Evolutionary conservation across 2,329 filamentous ascomycete species (phyloP), one percentile per base, ranked within the genome.

Genomic region (Penicillium sp.): DNA sequence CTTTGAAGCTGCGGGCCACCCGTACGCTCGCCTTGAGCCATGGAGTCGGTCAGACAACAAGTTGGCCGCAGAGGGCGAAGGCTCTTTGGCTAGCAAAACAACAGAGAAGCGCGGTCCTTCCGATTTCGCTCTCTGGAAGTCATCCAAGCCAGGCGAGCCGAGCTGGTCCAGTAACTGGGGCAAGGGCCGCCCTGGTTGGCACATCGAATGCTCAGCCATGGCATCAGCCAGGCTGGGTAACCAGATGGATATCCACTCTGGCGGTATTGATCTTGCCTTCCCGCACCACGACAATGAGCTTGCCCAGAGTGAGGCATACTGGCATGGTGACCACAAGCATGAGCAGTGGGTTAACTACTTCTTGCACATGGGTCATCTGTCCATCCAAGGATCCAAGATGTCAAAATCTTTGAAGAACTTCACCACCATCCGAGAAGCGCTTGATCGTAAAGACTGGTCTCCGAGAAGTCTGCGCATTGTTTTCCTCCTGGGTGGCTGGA

Each of bases 151-250:
- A 14, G 93, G 93, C 41, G 93, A 97, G 79, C 93, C 93, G 0
- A 89, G 85, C 62, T 97, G 93, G 93, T 81, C 86, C 5, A 94
- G 89, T 64, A 86, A 86, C 4, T 97, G 93, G 92, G 91, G 93
- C 5, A 81, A 86, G 53, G 92, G 92, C 5, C 82, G 93, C 42
- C 93, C 93, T 1, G 93, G 93, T 17, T 97, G 93, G 93, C 93
- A 97, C 69, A 97, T 97, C 67, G 92, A 97, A 77, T 97, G 93
- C 84, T 92, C 88, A 1, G 91, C 91, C 16, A 97, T 97, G 93
- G 91, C 92, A 0, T 93, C 89, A 2, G 90, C 92, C 61, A 83
- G 91, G n/a, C 78, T 97, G 1, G 92, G 92, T 5, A 81, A 86
- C 28, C 83, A 87, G 58, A 91, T 97, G 80, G 93, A 97, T 71